Conservation (phyloP, 1,139 yeast genomes). For the Wickerhamomyces sp. region DNA sequence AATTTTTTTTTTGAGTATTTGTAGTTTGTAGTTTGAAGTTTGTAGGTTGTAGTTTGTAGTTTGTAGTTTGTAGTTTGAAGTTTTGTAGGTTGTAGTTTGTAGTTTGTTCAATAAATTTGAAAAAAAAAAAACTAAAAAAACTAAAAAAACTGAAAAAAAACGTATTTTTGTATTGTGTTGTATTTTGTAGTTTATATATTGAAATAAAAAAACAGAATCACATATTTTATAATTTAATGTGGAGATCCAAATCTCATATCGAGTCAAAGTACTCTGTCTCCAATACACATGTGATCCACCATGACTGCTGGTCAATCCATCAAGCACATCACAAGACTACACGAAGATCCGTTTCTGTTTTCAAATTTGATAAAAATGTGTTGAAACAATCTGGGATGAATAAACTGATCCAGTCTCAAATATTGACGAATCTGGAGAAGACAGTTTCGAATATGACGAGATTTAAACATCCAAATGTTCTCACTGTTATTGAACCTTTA, state of each 20-base stretch:
- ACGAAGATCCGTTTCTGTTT: slow-evolving; percentile 62
- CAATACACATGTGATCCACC: slow-evolving; percentile 63
- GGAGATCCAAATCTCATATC: slow-evolving; percentile 49
- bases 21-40: background rate
- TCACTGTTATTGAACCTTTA: slow-evolving; percentile 77
- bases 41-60: background rate
- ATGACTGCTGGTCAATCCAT: slow-evolving; percentile 82
- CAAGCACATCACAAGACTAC: slow-evolving; percentile 69
- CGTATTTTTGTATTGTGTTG: no score
- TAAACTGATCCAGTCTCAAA: background rate
- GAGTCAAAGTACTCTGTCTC: slow-evolving; percentile 69
- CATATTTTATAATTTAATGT: no score
- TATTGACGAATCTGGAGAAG: slow-evolving; percentile 52
- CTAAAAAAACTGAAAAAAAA: no score
- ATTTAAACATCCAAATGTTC: slow-evolving; percentile 81
- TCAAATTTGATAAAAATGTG: slow-evolving; percentile 69
- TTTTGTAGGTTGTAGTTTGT: no score
- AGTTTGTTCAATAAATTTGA: no score
- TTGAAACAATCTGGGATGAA: background rate
- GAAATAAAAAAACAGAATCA: no score
- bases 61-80: background rate
- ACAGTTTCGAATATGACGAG: slow-evolving; percentile 72
- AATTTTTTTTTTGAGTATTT: no score
- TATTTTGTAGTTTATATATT: no score
- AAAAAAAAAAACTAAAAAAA: no score